Percentiles rank a stretch among this genome's conserved stretches.
Evolutionary conservation across 2,329 filamentous ascomycete genomes (phyloP).

Genomic region (Colletotrichum costaricense): DNA sequence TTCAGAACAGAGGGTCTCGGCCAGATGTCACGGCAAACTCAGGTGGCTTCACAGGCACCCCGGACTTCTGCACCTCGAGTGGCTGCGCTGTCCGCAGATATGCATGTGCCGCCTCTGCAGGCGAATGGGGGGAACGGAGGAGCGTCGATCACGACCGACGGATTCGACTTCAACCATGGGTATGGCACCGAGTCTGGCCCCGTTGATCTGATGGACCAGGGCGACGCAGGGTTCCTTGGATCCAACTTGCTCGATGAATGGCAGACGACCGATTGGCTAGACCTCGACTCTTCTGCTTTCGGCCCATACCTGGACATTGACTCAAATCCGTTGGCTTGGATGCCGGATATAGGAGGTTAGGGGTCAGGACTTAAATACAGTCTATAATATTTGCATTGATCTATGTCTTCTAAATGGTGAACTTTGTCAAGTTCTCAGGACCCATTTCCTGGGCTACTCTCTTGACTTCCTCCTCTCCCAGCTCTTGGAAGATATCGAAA

Average conservation of each 20-base stretch:
- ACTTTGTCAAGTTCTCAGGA: constrained; percentile 50
- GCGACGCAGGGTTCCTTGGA: constrained; percentile 4
- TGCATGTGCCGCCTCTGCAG: neutral
- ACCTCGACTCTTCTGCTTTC: constrained; percentile 40
- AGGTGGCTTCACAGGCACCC: neutral
- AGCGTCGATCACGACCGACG: neutral
- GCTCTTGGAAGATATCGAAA: constrained; percentile 56
- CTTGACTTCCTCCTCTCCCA: constrained; percentile 49
- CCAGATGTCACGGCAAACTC: constrained; percentile 19
- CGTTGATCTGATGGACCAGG: constrained; percentile 21
- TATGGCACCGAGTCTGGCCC: constrained; percentile 4
- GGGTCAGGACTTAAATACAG: neutral
- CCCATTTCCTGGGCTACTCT: constrained; percentile 46
- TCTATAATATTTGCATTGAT: neutral
- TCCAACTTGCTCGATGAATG: constrained; percentile 39
- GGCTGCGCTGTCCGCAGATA: neutral
- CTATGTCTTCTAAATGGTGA: constrained; percentile 39
- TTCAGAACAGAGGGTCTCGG: constrained; percentile 37
- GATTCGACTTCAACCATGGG: constrained; percentile 8
- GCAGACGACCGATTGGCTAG: constrained; percentile 45
- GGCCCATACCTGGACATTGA: constrained; percentile 36
- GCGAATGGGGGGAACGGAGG: neutral
- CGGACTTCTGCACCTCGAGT: neutral
- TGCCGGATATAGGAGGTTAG: constrained; percentile 29
- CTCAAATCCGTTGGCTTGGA: constrained; percentile 28